These are phyloP conservation scores for Chaetothyriales sp. DNA, from an alignment of 2,329 filamentous ascomycete genomes.

Conservation along the genomic window DNA sequence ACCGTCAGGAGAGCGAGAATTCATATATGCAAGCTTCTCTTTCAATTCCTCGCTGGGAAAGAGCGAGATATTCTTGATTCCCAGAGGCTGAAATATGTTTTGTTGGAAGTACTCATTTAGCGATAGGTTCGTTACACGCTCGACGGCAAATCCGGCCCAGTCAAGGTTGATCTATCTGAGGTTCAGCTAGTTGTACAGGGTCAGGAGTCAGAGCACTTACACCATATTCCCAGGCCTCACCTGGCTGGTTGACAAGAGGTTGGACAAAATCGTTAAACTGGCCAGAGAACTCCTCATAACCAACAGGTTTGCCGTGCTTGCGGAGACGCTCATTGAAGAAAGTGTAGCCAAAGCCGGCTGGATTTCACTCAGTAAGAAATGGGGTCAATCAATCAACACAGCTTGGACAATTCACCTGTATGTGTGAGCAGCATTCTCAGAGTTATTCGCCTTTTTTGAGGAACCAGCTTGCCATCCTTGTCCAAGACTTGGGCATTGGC, in stretches of 20 bases:
- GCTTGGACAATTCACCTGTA: constrained; percentile 29
- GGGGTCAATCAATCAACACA: neutral
- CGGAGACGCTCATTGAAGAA: constrained; percentile 31
- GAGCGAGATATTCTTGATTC: constrained; percentile 38
- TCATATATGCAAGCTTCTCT: constrained; percentile 41
- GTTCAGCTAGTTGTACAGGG: constrained; percentile 14
- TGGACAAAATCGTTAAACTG: constrained; percentile 35
- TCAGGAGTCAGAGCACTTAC: constrained; percentile 27
- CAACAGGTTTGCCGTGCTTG: constrained; percentile 29
- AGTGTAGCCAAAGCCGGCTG: constrained; percentile 28
- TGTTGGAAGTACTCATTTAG: constrained; percentile 36
- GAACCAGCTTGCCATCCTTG: constrained; percentile 19
- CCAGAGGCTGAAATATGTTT: constrained; percentile 35
- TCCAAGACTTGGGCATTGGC: constrained; percentile 31
- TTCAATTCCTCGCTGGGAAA: constrained; percentile 41
- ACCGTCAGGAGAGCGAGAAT: constrained; percentile 35
- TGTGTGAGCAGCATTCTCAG: constrained; percentile 36
- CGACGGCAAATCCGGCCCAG: constrained; percentile 37
- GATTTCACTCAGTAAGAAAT: neutral
- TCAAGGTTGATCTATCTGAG: constrained; percentile 34
- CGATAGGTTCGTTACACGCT: constrained; percentile 28
- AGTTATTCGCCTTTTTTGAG: constrained; percentile 31
- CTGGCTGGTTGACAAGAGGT: constrained; percentile 49
- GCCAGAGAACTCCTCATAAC: constrained; percentile 44
- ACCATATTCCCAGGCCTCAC: constrained; percentile 47